Conservation (phyloP, 2,329 filamentous ascomycete species). For the Ceratocystis colombiana region DNA sequence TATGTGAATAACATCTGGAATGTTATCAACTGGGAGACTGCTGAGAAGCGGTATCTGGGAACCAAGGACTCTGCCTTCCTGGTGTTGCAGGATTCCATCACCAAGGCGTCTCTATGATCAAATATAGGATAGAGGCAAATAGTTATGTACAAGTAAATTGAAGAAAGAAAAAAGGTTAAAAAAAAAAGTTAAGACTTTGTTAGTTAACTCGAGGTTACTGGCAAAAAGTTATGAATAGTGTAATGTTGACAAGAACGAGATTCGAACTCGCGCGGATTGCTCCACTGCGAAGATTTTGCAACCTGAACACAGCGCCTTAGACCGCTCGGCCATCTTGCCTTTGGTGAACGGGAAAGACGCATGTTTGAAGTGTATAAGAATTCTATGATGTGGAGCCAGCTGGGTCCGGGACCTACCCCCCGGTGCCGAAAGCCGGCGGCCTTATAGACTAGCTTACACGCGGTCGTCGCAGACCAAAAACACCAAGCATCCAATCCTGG, state of each 20-base stretch:
- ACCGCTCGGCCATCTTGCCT: constrained; percentile 24
- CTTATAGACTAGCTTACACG: too few relatives aligned
- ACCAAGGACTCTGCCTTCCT: constrained; percentile 40
- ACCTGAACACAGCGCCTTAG: constrained; percentile 25
- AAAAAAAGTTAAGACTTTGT: background rate
- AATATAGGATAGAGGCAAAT: too few relatives aligned
- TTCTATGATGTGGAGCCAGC: too few relatives aligned
- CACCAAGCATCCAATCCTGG: too few relatives aligned
- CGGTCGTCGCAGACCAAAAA: too few relatives aligned
- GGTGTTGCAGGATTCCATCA: constrained; percentile 36
- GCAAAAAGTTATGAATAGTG: background rate
- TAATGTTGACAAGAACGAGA: constrained; percentile 20
- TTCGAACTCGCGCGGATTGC: constrained; percentile 22
- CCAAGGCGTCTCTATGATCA: constrained; percentile 28
- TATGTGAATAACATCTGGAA: constrained; percentile 71
- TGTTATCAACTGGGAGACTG: constrained; percentile 66
- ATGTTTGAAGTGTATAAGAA: background rate
- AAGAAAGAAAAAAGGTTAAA: background rate
- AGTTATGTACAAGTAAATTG: background rate
- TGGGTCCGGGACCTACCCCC: too few relatives aligned
- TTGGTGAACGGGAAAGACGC: background rate
- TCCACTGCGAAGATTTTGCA: constrained; percentile 19
- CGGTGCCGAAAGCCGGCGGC: too few relatives aligned
- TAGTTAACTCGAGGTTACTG: background rate
- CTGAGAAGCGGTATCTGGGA: constrained; percentile 51